Percentiles rank a stretch among this genome's conserved stretches.
phyloP scores from a whole-genome alignment of 2,329 filamentous ascomycete species.

The Aspergillus melleus region DNA sequence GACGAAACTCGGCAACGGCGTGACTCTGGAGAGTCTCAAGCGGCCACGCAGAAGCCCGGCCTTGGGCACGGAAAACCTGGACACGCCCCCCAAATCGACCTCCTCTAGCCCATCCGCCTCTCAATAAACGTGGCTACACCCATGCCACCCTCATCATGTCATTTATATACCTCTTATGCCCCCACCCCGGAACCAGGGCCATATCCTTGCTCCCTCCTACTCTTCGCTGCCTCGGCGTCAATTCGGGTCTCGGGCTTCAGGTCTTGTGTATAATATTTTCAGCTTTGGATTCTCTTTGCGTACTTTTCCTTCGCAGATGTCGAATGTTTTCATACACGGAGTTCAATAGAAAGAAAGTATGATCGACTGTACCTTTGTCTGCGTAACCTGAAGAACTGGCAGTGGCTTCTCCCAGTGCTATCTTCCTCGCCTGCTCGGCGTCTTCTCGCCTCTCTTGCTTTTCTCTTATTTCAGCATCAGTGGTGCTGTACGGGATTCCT shows the following conservation, averaged over 20 bases:
- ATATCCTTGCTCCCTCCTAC: slow-evolving; percentile 55
- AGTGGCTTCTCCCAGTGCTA: slow-evolving; percentile 57
- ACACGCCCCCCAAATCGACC: slow-evolving; percentile 32
- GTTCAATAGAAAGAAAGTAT: slow-evolving; percentile 27
- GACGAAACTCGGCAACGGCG: slow-evolving; percentile 78
- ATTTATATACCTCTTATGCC: slow-evolving; percentile 37
- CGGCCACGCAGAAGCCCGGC: slow-evolving; percentile 70
- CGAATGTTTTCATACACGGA: slow-evolving; percentile 27
- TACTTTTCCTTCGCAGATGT: slow-evolving; percentile 15
- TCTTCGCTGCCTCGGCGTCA: slow-evolving; percentile 40
- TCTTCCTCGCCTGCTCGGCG: slow-evolving; percentile 54
- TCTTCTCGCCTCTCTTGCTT: slow-evolving; percentile 41
- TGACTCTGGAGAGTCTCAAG: slow-evolving; percentile 82
- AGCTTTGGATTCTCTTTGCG: slow-evolving; percentile 29
- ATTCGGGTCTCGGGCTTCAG: slow-evolving; percentile 36
- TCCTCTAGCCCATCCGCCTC: slow-evolving; percentile 38
- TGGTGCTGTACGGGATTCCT: background rate
- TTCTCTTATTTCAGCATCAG: background rate
- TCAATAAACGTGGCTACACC: slow-evolving; percentile 29
- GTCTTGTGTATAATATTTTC: slow-evolving; percentile 45
- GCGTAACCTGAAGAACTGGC: slow-evolving; percentile 35
- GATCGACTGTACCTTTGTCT: slow-evolving; percentile 38
- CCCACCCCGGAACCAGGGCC: slow-evolving; percentile 57
- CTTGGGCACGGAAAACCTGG: slow-evolving; percentile 31
- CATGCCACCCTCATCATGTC: slow-evolving; percentile 6